Evolutionary conservation across 2,329 filamentous ascomycete species (phyloP).

Genomic region (Tetracladium maxilliforme): DNA sequence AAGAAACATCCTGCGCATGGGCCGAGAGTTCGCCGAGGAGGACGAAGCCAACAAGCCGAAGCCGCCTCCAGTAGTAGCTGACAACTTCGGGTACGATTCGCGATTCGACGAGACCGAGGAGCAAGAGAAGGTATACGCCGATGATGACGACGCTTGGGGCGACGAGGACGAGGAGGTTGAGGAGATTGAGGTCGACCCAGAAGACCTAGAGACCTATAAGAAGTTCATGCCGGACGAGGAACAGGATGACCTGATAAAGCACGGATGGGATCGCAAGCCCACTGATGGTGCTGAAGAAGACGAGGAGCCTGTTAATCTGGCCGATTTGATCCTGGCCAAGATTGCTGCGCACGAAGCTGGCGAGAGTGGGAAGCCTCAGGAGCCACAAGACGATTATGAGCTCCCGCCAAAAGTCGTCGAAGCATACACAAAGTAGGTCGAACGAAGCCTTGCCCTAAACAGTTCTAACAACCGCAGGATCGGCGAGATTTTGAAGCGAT

Average conservation of each 20-base stretch:
- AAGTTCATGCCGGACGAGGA: conserved; percentile 70
- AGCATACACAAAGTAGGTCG: conserved; percentile 68
- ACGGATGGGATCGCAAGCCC: conserved; percentile 37
- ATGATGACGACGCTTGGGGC: conserved; percentile 54
- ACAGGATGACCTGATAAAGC: conserved; percentile 57
- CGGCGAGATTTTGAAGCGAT: conserved; percentile 75
- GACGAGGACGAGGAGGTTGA: conserved; percentile 63
- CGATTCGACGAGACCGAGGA: conserved; percentile 41
- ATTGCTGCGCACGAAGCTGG: conserved; percentile 82
- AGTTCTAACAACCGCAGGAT: conserved; percentile 34
- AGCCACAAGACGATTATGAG: conserved; percentile 65
- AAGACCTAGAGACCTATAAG: conserved; percentile 81
- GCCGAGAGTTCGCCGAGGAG: conserved; percentile 77
- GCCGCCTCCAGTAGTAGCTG: conserved; percentile 30
- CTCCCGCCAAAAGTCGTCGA: conserved; percentile 85
- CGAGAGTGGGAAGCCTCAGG: conserved; percentile 21
- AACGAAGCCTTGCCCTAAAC: conserved; percentile 1
- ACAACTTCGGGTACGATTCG: conserved; percentile 68
- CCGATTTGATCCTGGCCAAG: conserved; percentile 85
- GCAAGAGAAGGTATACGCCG: conserved; percentile 31
- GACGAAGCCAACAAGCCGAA: conserved; percentile 35
- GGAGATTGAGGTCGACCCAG: conserved; percentile 71
- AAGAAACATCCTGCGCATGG: conserved; percentile 76
- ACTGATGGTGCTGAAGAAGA: conserved; percentile 20
- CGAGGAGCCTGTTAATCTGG: conserved; percentile 54